phyloP scores from a whole-genome alignment of 306 rosid genomes.

The Acacia acuminata region DNA sequence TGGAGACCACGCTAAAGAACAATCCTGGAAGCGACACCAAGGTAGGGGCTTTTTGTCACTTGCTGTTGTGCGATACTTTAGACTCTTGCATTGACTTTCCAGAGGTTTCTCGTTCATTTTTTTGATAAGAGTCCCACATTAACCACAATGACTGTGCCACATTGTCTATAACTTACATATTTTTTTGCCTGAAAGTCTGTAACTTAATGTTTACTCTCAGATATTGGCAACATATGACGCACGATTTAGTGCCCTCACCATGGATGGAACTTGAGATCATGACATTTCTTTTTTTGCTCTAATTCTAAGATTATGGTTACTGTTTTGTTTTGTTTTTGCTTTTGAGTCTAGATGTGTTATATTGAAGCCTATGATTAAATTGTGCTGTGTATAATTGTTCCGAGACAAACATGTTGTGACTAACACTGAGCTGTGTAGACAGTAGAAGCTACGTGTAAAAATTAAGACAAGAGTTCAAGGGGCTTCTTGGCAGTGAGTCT shows the following conservation, averaged over 20 bases:
- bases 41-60: constrained; percentile 33
- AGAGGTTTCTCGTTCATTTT: constrained; percentile 4
- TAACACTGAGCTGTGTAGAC: background rate
- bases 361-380: background rate
- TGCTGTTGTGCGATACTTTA: background rate
- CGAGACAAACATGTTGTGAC: background rate
- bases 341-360: background rate
- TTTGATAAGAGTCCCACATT: background rate
- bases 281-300: background rate
- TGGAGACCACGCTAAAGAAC: constrained; percentile 47
- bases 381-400: background rate
- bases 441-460: background rate
- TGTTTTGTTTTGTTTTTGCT: background rate
- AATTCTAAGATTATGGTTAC: background rate
- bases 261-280: background rate
- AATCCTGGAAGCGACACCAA: constrained; percentile 35
- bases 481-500: background rate
- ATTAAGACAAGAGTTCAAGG: background rate
- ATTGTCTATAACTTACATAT: background rate
- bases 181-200: background rate
- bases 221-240: background rate
- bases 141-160: constrained; percentile 3
- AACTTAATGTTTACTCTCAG: background rate
- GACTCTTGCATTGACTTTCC: constrained; percentile 1
- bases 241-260: background rate